Conservation (phyloP, 2,329 filamentous ascomycete species). For the Botryotinia globosa region DNA sequence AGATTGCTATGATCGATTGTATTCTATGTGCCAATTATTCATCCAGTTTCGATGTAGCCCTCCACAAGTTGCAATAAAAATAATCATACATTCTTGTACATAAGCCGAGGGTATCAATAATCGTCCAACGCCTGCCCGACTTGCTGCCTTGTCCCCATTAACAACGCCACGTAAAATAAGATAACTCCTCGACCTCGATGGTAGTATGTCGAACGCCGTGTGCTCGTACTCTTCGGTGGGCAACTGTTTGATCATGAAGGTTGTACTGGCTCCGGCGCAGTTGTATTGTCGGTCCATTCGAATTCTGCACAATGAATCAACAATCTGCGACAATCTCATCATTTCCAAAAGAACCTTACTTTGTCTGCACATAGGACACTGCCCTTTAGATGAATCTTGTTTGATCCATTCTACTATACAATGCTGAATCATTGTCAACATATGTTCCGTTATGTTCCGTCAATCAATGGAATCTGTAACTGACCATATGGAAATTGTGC, state of each 20-base stretch:
- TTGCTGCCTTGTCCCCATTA: neutral
- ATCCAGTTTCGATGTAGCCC: neutral
- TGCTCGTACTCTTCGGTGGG: neutral
- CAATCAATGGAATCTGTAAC: slow-evolving; percentile 26
- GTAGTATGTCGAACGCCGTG: neutral
- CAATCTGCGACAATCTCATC: neutral
- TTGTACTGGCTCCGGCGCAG: neutral
- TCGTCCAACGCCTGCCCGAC: slow-evolving; percentile 9
- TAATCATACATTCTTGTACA: slow-evolving; percentile 1
- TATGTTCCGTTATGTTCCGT: neutral
- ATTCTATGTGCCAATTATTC: neutral
- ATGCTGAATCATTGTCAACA: slow-evolving; percentile 56
- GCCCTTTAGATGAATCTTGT: slow-evolving; percentile 86
- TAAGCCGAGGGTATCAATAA: slow-evolving; percentile 16
- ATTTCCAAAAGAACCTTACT: slow-evolving; percentile 51
- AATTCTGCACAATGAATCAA: slow-evolving; percentile 15
- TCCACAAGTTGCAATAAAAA: neutral
- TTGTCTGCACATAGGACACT: slow-evolving; percentile 97
- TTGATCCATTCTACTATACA: slow-evolving; percentile 96
- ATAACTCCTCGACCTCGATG: neutral
- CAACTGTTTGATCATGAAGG: neutral
- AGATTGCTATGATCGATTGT: neutral
- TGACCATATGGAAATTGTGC: slow-evolving; percentile 95
- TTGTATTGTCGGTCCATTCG: slow-evolving; percentile 18
- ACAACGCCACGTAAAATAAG: neutral